Evolutionary conservation across 352 stramenopile species (phyloP).

Genomic region (Ophiocytium majus): DNA sequence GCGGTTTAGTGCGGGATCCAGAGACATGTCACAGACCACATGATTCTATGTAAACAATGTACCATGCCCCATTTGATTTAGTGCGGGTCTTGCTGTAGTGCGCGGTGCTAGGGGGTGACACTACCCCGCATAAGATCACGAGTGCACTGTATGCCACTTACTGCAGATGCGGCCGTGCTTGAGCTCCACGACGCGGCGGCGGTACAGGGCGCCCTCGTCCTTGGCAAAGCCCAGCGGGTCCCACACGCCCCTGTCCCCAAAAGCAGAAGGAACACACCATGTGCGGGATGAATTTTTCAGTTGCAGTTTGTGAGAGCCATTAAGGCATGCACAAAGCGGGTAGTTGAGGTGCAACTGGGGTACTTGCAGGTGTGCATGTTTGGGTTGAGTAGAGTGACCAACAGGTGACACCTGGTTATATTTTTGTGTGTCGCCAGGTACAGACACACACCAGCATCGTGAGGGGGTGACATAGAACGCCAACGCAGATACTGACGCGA

Average conservation of each 20-base stretch:
- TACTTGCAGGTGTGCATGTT: background rate
- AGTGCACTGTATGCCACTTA: constrained; percentile 3
- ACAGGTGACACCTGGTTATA: background rate
- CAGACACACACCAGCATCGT: no score
- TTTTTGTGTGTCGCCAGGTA: background rate
- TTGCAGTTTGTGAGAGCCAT: background rate
- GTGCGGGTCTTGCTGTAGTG: background rate
- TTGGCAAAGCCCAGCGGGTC: constrained; percentile 41
- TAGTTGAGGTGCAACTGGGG: background rate
- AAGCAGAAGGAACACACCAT: background rate
- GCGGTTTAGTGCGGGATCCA: background rate
- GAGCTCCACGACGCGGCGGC: constrained; percentile 55
- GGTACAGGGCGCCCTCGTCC: constrained; percentile 55
- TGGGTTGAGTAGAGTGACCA: background rate
- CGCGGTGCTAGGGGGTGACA: no score
- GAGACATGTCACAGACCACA: background rate
- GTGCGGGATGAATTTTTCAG: background rate
- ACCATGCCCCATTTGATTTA: background rate
- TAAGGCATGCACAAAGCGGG: background rate
- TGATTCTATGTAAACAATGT: background rate
- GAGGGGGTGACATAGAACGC: no score
- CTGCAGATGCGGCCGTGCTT: constrained; percentile 57
- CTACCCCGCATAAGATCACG: no score
- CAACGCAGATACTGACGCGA: no score
- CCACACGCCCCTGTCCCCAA: background rate